Evolutionary conservation across 1,139 yeast species (phyloP), one percentile per base, ranked within the genome.

Genomic region (Saccharomyces pastorianus): DNA sequence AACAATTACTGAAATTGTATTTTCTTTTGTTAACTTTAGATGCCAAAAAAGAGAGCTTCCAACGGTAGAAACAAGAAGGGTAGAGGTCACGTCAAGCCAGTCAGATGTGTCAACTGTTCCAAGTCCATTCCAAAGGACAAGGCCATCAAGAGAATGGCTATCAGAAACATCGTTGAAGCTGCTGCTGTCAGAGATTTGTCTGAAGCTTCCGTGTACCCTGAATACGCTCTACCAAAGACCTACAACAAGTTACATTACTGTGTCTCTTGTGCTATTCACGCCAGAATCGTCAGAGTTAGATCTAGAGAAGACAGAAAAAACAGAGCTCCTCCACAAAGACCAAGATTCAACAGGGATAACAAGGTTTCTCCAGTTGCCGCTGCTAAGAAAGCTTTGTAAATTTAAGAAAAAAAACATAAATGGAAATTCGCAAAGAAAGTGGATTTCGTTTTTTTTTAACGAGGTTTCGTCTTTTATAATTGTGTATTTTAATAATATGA

Each of bases 1-100:
- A 28, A 47, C 32, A 46, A 25, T 42, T 57, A 61, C 61, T 56
- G 59, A 56, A 61, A 49, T n/a, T 27, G 6, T 46, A 20, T 20
- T 20, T 20, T 4, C 23, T 20, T 20, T 20, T 20, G 9, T 20
- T 2, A 47, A 25, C 41, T 20, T 53, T 83, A 80, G 73, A 93
- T 93, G 99, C 97, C 99, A 81, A 93, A 93, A 90, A 93, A 93
- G 98, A 93, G 99, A 90, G 90, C 98, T 81, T 89, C 97, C 95
- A 90, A 90, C 97, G 99, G 99, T 85, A 93, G 99, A 86, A 93
- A 95, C 95, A 93, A 93, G 96, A 90, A 90, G 85, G 99, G 99
- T 78, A 93, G 99, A 88, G 99, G 99, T 77, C 99, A 93, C 96
- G 96, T 88, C 80, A 87, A 88, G 82, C 96, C 96, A 77, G 97